These are phyloP conservation scores for Malassezia vespertilionis DNA, from an alignment of 1,284 basidiomycete genomes.

Conservation along the genomic window DNA sequence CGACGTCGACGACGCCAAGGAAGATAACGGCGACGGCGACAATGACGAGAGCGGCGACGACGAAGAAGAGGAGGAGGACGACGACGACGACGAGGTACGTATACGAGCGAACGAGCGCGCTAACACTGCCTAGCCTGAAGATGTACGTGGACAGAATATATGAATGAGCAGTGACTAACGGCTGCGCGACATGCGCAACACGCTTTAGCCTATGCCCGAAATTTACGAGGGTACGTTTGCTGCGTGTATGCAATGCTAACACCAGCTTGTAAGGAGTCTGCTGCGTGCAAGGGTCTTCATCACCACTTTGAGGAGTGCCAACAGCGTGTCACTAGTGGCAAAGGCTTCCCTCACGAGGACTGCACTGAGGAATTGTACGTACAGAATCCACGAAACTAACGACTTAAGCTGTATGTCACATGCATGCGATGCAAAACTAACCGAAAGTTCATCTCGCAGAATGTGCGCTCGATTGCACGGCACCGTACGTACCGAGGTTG, in stretches of 20 bases:
- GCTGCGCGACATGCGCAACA: background rate
- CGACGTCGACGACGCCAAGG: slow-evolving; percentile 6
- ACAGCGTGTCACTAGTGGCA: slow-evolving; percentile 40
- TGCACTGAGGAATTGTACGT: slow-evolving; percentile 48
- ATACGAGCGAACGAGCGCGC: background rate
- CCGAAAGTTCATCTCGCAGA: slow-evolving; percentile 36
- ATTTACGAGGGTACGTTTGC: slow-evolving; percentile 30
- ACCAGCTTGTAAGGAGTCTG: slow-evolving; percentile 44
- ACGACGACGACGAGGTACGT: slow-evolving; percentile 21
- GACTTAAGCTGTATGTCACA: slow-evolving; percentile 11
- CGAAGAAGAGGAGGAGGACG: slow-evolving; percentile 26
- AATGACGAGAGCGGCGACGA: slow-evolving; percentile 25
- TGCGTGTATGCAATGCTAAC: background rate
- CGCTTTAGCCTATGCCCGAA: slow-evolving; percentile 23
- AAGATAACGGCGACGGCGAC: slow-evolving; percentile 3
- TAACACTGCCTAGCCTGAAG: slow-evolving; percentile 35
- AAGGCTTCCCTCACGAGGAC: slow-evolving; percentile 44
- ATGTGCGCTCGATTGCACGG: slow-evolving; percentile 41
- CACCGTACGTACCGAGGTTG: slow-evolving; percentile 21
- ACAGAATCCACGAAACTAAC: background rate
- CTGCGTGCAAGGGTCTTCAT: slow-evolving; percentile 36
- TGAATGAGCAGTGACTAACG: background rate
- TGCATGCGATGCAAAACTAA: background rate
- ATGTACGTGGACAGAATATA: slow-evolving; percentile 25
- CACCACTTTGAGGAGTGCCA: slow-evolving; percentile 47